Evolutionary conservation across 768 basidiomycete genomes (phyloP).

Genomic region (Boletus patriciae): DNA sequence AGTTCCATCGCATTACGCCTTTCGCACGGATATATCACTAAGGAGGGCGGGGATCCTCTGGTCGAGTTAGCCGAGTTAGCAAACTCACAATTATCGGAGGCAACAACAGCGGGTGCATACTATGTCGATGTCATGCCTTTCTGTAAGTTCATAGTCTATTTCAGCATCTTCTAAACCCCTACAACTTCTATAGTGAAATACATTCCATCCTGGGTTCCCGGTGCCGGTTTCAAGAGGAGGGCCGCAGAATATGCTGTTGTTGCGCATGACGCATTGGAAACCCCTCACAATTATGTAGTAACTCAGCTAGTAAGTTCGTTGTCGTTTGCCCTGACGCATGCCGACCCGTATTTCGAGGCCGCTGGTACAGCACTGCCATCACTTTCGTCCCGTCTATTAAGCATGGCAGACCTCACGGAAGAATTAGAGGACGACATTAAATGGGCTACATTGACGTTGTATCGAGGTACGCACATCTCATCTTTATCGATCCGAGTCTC

Average conservation of each 20-base stretch:
- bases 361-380: slow-evolving; percentile 18
- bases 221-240: slow-evolving; percentile 13
- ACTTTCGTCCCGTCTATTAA: slow-evolving; percentile 12
- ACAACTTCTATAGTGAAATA: slow-evolving; percentile 19
- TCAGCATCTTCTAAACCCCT: not conserved
- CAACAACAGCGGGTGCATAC: not conserved
- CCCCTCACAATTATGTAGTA: slow-evolving; percentile 6
- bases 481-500: too few species aligned
- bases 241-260: slow-evolving; percentile 9
- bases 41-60: slow-evolving; percentile 37
- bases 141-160: slow-evolving; percentile 1
- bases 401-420: slow-evolving; percentile 4
- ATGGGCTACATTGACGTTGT: slow-evolving; percentile 15
- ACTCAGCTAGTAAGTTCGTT: slow-evolving; percentile 14
- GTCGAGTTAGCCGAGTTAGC: slow-evolving; percentile 30
- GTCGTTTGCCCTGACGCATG: not conserved
- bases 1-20: slow-evolving; percentile 35
- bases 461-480: slow-evolving; percentile 9
- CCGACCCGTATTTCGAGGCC: slow-evolving; percentile 4
- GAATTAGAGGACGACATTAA: slow-evolving; percentile 19
- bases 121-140: slow-evolving; percentile 17
- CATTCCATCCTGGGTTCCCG: slow-evolving; percentile 21
- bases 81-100: slow-evolving; percentile 17
- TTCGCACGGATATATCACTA: slow-evolving; percentile 41
- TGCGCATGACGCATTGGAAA: not conserved